These are phyloP conservation scores for Bacterosira constricta DNA, from an alignment of 108 stramenopile genomes.

Conservation along the genomic window DNA sequence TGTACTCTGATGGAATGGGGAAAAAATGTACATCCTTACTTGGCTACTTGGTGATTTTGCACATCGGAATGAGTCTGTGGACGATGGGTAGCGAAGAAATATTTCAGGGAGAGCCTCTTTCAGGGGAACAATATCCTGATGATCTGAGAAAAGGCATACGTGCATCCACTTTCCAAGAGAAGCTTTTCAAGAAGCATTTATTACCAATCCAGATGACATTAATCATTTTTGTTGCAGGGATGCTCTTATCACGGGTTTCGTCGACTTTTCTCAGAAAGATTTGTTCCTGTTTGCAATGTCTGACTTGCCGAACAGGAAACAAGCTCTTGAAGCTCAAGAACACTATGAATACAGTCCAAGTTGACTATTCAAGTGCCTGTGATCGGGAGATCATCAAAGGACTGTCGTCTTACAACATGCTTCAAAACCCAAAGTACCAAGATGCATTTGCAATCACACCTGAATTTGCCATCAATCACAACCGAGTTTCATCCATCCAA, in stretches of 20 bases:
- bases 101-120: conserved; percentile 46
- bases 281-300: conserved; percentile 32
- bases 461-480: conserved; percentile 51
- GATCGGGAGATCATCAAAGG: conserved; percentile 62
- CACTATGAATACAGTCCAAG: conserved; percentile 58
- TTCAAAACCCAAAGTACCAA: conserved; percentile 61
- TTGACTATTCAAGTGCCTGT: conserved; percentile 49
- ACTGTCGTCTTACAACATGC: conserved; percentile 53
- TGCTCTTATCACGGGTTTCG: conserved; percentile 28
- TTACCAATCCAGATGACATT: conserved; percentile 33
- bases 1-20: conserved; percentile 58
- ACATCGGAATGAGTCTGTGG: conserved; percentile 57
- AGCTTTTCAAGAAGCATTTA: conserved; percentile 52
- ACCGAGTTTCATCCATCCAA: conserved; percentile 44
- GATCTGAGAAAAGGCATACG: not conserved
- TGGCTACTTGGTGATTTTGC: conserved; percentile 45
- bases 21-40: conserved; percentile 46
- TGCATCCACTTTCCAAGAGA: conserved; percentile 3
- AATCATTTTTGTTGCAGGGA: conserved; percentile 17
- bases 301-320: conserved; percentile 46
- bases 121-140: conserved; percentile 11
- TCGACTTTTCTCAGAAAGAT: conserved; percentile 33
- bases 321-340: conserved; percentile 36
- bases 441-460: conserved; percentile 59
- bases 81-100: conserved; percentile 54